Percentiles rank a stretch among this genome's conserved stretches.
Evolutionary conservation across 2,329 filamentous ascomycete species (phyloP).

Genomic region (Biscogniauxia mediterranea): DNA sequence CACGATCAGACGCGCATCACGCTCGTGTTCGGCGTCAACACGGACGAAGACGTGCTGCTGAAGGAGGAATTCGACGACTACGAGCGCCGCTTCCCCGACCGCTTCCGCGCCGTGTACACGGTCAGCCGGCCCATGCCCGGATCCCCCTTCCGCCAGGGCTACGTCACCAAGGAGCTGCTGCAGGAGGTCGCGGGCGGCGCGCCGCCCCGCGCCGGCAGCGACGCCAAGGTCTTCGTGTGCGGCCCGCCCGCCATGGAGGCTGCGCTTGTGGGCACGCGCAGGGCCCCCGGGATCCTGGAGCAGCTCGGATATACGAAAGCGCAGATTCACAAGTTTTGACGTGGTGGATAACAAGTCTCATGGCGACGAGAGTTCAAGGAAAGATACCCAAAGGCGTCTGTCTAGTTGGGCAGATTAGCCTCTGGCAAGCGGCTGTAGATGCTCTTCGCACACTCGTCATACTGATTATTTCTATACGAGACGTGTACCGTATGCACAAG

Average conservation of each 20-base stretch:
- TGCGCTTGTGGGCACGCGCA: constrained; percentile 48
- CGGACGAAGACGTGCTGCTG: constrained; percentile 60
- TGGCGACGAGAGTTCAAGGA: background rate
- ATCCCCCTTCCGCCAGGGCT: constrained; percentile 49
- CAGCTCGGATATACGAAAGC: constrained; percentile 57
- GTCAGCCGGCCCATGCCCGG: constrained; percentile 48
- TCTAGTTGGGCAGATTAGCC: background rate
- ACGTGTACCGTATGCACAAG: too few relatives aligned
- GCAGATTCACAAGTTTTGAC: constrained; percentile 58
- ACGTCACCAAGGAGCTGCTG: constrained; percentile 57
- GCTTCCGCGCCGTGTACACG: constrained; percentile 58
- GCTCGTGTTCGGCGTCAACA: constrained; percentile 66
- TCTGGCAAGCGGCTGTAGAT: too few relatives aligned
- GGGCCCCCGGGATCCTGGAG: constrained; percentile 48
- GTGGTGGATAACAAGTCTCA: background rate
- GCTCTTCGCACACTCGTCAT: too few relatives aligned
- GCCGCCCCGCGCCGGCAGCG: constrained; percentile 29
- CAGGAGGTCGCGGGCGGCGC: constrained; percentile 41
- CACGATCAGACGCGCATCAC: constrained; percentile 61
- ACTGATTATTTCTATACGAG: too few relatives aligned
- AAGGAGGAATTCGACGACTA: constrained; percentile 53
- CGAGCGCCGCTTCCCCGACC: constrained; percentile 47
- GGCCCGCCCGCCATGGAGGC: constrained; percentile 67
- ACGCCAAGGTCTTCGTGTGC: constrained; percentile 65
- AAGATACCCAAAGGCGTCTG: background rate